A percentile compares a stretch with the other conserved stretches of the same genome.
Evolutionary conservation across 225 moss, liverwort and hornwort species (phyloP).

Genomic region (Bryoerythrophyllum caledonicum): DNA sequence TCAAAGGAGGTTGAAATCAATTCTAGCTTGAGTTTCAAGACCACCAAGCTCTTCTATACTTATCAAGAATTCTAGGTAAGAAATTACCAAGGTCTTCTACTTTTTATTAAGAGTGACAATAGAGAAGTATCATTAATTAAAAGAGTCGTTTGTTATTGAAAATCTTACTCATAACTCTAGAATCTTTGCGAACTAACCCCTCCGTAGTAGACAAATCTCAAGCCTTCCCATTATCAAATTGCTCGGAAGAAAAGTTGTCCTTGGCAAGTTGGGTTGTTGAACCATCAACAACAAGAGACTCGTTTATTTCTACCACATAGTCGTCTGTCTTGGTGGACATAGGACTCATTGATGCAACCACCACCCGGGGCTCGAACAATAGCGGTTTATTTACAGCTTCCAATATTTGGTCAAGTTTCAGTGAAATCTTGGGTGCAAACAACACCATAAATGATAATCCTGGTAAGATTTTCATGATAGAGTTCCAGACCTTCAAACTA

Average conservation of each 20-base stretch:
- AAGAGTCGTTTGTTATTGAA: no score
- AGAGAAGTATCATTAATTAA: no score
- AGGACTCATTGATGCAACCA: neutral
- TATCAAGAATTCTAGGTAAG: no score
- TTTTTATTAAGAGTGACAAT: no score
- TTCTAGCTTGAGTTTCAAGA: no score
- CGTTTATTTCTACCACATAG: neutral
- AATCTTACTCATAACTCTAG: no score
- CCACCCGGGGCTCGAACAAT: no score
- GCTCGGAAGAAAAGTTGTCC: slow-evolving; percentile 1
- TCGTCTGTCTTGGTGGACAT: neutral
- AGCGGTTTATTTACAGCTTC: neutral
- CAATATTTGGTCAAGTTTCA: slow-evolving; percentile 32
- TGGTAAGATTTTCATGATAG: neutral
- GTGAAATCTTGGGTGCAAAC: slow-evolving; percentile 26
- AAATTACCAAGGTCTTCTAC: no score
- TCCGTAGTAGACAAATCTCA: no score
- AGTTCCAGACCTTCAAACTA: no score
- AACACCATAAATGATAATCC: slow-evolving; percentile 16
- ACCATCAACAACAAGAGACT: neutral
- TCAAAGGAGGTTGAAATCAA: no score
- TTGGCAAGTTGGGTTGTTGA: neutral
- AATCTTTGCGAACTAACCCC: neutral
- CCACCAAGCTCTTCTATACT: no score
- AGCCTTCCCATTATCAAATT: slow-evolving; percentile 21